Base-by-base conservation (phyloP, 257 asterid species). In the Jacaranda mimosifolia region DNA sequence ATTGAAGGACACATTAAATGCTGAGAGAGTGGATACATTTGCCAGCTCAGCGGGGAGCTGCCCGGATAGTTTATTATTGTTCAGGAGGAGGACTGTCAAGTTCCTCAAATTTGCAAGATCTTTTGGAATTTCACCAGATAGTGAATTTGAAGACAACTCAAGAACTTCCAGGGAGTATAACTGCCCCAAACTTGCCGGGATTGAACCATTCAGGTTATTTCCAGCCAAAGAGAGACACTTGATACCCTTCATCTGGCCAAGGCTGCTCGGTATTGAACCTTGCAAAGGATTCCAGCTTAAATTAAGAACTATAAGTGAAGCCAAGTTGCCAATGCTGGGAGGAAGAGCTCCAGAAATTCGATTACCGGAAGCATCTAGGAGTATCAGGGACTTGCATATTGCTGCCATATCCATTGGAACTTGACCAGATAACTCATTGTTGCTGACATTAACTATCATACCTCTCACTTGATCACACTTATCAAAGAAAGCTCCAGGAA, bases 1-100 rank as follows among this genome's bases (percentile, higher is more conserved):
- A 79, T 95, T 95, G 88, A 89, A 92, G 0, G 99, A 92, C 67
- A 79, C 94, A 1, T 92, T 95, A 59, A 95, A 91, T n/a, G 62
- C 40, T 8, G 89, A 79, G 49, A 93, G 84, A 43, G 85, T 65
- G 68, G 98, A 82, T 42, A 85, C 57, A 43, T 81, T 92, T 19
- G 85, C 86, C 80, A 94, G 72, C 36, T 69, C 83, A 12, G 86
- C 26, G 0, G 97, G 98, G 45, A 93, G 86, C 87, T 86, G 87
- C 72, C 99, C 99, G 0, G 96, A 86, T 19, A 94, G 82, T 2
- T 86, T 90, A 39, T 94, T 94, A 59, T 90, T 91, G 89, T 90
- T 82, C 78, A 94, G 89, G 26, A 88, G 87, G 51, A 94, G 92
- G 21, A 83, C 86, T 0, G 83, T 74, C 79, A 94, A 78, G 81